Evolutionary conservation across 345 rosid genomes (phyloP).

Genomic region (Eucalyptus tenuipes): DNA sequence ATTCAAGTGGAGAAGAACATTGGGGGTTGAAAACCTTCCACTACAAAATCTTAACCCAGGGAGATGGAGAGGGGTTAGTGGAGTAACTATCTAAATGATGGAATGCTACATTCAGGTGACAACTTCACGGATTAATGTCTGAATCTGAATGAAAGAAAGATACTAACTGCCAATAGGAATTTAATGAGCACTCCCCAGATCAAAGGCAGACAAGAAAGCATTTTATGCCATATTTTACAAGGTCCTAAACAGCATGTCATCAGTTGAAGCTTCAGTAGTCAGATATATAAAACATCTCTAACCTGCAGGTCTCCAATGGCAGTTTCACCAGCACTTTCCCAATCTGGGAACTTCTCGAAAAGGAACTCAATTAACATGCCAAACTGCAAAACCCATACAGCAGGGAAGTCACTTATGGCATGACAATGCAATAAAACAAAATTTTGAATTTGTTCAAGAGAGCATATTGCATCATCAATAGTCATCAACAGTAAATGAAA

Average conservation of each 20-base stretch:
- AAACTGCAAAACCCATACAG: conserved; percentile 36
- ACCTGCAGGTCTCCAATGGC: conserved; percentile 97
- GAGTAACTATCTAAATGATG: background rate
- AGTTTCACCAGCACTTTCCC: conserved; percentile 51
- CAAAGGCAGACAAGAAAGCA: background rate
- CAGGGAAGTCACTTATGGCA: background rate
- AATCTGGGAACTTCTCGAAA: conserved; percentile 65
- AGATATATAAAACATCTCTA: background rate
- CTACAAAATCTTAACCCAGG: background rate
- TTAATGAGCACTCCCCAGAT: background rate
- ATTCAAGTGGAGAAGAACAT: background rate
- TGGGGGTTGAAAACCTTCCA: background rate
- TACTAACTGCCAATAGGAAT: background rate
- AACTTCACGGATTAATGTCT: background rate
- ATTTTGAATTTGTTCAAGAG: background rate
- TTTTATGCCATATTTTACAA: background rate
- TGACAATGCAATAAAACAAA: background rate
- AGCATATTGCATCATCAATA: background rate
- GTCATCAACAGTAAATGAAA: background rate
- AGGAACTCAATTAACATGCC: conserved; percentile 96
- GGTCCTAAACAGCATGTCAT: background rate
- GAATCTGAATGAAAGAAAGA: background rate
- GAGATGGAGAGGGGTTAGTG: background rate
- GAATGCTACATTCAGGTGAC: background rate
- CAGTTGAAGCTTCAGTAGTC: background rate